Evolutionary conservation across 129 eudicot genomes (phyloP), one percentile per base, ranked within the genome.

Genomic region (Solidago caesia): DNA sequence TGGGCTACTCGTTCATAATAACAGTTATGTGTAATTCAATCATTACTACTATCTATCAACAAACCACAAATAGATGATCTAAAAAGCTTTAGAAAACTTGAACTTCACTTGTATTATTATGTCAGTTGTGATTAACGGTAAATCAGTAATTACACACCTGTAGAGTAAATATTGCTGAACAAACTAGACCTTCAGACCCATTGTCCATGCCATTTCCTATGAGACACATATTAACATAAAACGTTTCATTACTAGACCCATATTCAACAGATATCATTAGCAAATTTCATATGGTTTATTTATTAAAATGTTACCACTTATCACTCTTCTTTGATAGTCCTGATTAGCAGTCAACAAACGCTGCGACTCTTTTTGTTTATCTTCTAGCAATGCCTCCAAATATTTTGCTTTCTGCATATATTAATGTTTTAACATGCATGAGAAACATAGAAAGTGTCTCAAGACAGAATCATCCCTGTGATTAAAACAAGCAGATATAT

Each of bases 351-450:
- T 48, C 11, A 74, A 29, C 51, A 68, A 74, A 41, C 70, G 76
- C 39, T 79, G 80, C 29, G 79, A 41, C 70, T 71, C 78, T 65
- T 79, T 80, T 77, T 79, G 82, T 42, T 39, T 39, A 61, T 72
- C 75, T 65, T 43, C 82, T 13, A 86, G 56, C 71, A 81, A 59
- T 53, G 65, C 76, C 83, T 92, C 94, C 80, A 92, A 66, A 70
- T 73, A 52, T 29, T 74, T 79, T 76, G 84, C 81, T 80, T 84
- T 82, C 98, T 92, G 75, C 68, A 67, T 16, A 64, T 45, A 55
- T 79, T 64, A 16, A 58, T 69, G 47, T 60, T 25, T 47, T 2
- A 82, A 68, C 12, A 72, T 44, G 70, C 43, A 64, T 53, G 55
- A 81, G 42, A 78, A 48, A 60, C 25, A 44, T 52, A 61, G 29